Evolutionary conservation across 805 yeast species (phyloP), one percentile per base, ranked within the genome.

Genomic region (Saccharomycopsis malanga): DNA sequence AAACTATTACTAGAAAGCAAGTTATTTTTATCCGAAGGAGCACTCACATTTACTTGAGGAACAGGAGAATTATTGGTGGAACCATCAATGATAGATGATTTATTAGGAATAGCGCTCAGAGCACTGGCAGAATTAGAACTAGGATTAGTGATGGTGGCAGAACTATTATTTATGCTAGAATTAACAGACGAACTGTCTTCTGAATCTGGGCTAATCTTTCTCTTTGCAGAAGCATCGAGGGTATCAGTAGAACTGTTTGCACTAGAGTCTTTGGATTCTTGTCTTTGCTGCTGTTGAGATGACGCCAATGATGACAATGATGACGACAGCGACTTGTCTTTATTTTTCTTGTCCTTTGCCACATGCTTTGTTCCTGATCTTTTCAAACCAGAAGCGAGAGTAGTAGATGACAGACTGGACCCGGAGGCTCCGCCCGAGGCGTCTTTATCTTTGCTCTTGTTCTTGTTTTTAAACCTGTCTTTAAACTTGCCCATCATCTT

Each of bases 401-500:
- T 24, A 10, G 27, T 44, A 10, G 34, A 41, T 17, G 45, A 32
- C 3, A 35, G 10, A 14, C 17, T 4, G 5, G 37, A 35, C 23
- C 24, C 27, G 36, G 36, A 30, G 30, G 24, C 32, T 21, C 20
- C 18, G 21, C 25, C 34, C 17, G 22, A 27, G 34, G 34, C 12
- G 10, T 34, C 41, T 20, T 44, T 34, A 4, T 49, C 53, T 23
- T 51, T 51, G 6, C 43, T 45, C 35, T 44, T 51, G 25, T 34
- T 50, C 34, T 51, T 51, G 15, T 42, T 51, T 25, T 51, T 51
- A 23, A 51, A 51, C 36, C 54, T 44, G 40, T 51, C 54, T 43
- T 51, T 51, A 18, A 51, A 51, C 36, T 51, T 51, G 10, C 54
- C 54, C 54, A 51, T 51, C 54, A 51, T 51, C 20, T 51, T 51